phyloP scores from a whole-genome alignment of 441 rosid genomes.

The Populus hybrid region DNA sequence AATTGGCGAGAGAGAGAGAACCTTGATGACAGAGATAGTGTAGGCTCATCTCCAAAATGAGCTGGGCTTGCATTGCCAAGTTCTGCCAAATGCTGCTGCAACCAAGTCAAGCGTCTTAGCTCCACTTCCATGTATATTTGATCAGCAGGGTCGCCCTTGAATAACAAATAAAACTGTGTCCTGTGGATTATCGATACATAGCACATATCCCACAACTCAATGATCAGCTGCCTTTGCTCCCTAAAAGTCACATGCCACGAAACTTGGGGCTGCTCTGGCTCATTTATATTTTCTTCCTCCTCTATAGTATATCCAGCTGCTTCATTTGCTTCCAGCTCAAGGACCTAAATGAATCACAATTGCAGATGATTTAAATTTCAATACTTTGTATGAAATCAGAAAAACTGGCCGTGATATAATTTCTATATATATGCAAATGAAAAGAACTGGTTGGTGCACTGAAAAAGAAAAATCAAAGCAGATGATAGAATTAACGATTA shows the following conservation, averaged over 20 bases:
- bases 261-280: slow-evolving; percentile 54
- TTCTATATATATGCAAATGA: background rate
- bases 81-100: slow-evolving; percentile 89
- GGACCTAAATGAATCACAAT: slow-evolving; percentile 51
- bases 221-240: slow-evolving; percentile 90
- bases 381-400: background rate
- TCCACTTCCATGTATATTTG: slow-evolving; percentile 99
- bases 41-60: slow-evolving; percentile 60
- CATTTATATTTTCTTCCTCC: slow-evolving; percentile 49
- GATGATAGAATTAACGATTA: background rate
- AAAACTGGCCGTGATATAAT: background rate
- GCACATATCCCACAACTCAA: slow-evolving; percentile 93
- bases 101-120: slow-evolving; percentile 92
- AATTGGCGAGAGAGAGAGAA: slow-evolving; percentile 17
- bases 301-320: slow-evolving; percentile 71
- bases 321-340: slow-evolving; percentile 95
- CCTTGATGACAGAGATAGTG: slow-evolving; percentile 81
- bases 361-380: slow-evolving; percentile 4
- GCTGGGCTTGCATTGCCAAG: slow-evolving; percentile 91
- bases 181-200: slow-evolving; percentile 86
- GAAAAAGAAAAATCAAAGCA: background rate
- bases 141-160: slow-evolving; percentile 94
- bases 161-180: slow-evolving; percentile 88
- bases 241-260: slow-evolving; percentile 75
- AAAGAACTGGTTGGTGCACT: background rate